phyloP scores from a whole-genome alignment of 345 rosid species.

The Dipteronia sinensis region DNA sequence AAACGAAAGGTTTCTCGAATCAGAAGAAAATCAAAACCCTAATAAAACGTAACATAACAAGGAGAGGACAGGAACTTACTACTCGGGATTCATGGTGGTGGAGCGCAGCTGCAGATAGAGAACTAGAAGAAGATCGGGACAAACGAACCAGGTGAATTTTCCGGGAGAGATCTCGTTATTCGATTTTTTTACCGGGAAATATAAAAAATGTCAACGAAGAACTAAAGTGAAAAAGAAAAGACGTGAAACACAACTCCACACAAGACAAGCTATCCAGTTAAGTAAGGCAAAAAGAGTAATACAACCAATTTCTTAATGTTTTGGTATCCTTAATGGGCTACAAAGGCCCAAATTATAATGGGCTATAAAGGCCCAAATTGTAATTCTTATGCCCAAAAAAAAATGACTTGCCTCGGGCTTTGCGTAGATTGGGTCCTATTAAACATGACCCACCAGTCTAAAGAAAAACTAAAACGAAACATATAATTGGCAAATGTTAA shows the following conservation, averaged over 20 bases:
- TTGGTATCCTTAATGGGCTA: no score
- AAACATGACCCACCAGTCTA: no score
- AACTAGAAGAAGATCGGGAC: neutral
- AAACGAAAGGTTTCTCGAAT: neutral
- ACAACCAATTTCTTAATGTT: no score
- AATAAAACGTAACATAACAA: neutral
- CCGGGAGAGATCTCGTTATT: constrained; percentile 19
- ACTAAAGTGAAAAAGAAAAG: neutral
- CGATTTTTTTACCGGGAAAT: constrained; percentile 18
- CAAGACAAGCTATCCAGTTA: neutral
- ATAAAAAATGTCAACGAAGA: constrained; percentile 13
- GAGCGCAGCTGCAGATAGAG: neutral
- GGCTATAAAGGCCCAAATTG: no score
- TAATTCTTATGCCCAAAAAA: no score
- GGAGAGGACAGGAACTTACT: constrained; percentile 39
- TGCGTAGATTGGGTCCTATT: no score
- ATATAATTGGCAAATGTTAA: no score
- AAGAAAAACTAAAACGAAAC: no score
- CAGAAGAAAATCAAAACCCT: neutral
- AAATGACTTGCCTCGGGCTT: no score
- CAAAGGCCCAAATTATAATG: no score
- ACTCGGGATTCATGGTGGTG: constrained; percentile 60
- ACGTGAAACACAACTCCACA: neutral
- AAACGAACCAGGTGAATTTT: neutral
- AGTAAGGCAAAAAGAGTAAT: neutral